These are phyloP conservation scores for Blastobotrys serpentis DNA, from an alignment of 1,139 yeast genomes.

Conservation along the genomic window DNA sequence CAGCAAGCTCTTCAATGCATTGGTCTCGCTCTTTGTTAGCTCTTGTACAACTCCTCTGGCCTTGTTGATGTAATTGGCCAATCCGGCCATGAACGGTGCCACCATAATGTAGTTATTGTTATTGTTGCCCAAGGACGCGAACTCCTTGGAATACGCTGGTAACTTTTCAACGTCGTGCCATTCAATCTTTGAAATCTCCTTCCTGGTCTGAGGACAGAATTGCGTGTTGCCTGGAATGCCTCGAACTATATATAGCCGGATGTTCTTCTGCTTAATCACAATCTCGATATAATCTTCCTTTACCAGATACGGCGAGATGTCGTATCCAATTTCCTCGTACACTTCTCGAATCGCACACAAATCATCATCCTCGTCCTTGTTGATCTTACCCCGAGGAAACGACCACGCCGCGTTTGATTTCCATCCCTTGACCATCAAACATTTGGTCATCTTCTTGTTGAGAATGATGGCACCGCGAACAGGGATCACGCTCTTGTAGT, in stretches of 20 bases:
- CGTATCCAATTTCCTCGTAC: constrained; percentile 93
- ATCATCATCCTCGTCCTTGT: constrained; percentile 88
- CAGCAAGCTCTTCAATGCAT: constrained; percentile 37
- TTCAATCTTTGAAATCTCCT: constrained; percentile 70
- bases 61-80: constrained; percentile 34
- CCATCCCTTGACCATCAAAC: constrained; percentile 80
- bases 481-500: constrained; percentile 86
- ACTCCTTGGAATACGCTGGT: constrained; percentile 40
- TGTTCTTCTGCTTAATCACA: constrained; percentile 79
- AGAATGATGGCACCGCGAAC: constrained; percentile 94
- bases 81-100: constrained; percentile 40
- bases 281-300: constrained; percentile 78
- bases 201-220: constrained; percentile 79
- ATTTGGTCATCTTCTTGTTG: constrained; percentile 66
- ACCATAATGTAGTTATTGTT: constrained; percentile 37
- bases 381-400: constrained; percentile 95
- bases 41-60: constrained; percentile 35
- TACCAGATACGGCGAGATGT: constrained; percentile 63
- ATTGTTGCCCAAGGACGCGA: constrained; percentile 14
- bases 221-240: constrained; percentile 74
- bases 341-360: constrained; percentile 94
- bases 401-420: constrained; percentile 85
- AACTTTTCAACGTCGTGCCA: constrained; percentile 57
- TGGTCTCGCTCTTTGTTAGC: constrained; percentile 35
- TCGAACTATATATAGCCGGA: constrained; percentile 73